Evolutionary conservation across 176 grass and related monocot genomes (phyloP).

Genomic region (Tuctoria greenei): DNA sequence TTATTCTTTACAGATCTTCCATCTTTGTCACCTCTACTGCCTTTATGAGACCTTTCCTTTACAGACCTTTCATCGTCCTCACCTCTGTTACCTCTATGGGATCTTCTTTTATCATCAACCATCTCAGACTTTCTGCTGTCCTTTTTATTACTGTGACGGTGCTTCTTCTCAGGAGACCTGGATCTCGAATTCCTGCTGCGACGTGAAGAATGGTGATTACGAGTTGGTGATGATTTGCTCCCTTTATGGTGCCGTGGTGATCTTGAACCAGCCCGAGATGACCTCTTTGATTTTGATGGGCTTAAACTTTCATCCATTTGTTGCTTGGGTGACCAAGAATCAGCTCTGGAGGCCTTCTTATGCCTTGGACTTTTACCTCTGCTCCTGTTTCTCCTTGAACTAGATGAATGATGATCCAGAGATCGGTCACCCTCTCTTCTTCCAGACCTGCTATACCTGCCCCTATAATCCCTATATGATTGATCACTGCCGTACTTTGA

Average conservation of each 20-base stretch:
- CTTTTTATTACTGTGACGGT: constrained; percentile 56
- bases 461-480: constrained; percentile 59
- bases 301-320: constrained; percentile 56
- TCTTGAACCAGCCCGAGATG: constrained; percentile 56
- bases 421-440: constrained; percentile 55
- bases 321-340: constrained; percentile 57
- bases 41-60: constrained; percentile 61
- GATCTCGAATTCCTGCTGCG: constrained; percentile 66
- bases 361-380: constrained; percentile 69
- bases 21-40: constrained; percentile 51
- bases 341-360: constrained; percentile 60
- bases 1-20: constrained; percentile 47
- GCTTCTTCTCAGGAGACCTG: constrained; percentile 76
- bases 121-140: constrained; percentile 46
- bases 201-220: constrained; percentile 41
- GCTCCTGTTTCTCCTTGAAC: constrained; percentile 74
- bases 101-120: constrained; percentile 51
- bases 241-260: constrained; percentile 54
- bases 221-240: constrained; percentile 57
- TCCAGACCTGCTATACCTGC: constrained; percentile 57
- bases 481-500: constrained; percentile 58
- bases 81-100: constrained; percentile 43
- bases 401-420: constrained; percentile 65
- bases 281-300: constrained; percentile 54
- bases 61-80: constrained; percentile 47